Evolutionary conservation across 768 basidiomycete species (phyloP), one percentile per base, ranked within the genome.

Genomic region (Calocybe cyanea): DNA sequence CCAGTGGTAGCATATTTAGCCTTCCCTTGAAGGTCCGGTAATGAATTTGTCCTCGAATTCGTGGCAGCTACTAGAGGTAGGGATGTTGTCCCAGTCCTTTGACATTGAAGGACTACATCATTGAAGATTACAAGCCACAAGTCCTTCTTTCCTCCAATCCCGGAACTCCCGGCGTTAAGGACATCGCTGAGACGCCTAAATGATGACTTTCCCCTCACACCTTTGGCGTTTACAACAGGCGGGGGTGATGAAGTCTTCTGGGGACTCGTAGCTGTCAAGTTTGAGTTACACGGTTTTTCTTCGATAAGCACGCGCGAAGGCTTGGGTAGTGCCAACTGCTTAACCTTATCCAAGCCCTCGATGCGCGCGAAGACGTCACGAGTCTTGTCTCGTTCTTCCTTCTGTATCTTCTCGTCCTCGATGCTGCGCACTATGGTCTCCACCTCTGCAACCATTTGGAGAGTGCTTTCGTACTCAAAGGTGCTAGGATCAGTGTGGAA

Each of bases 401-500:
- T 91, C 62, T 89, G 87, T 45, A 92, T 88, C 73, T 98, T 98
- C 71, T 99, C 93, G 57, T 97, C 95, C 64, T 99, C 95, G 45
- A 99, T 97, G 50, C 88, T 90, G 36, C 95, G 78, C 38, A 99
- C 95, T 57, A 98, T 95, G 15, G 78, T 83, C 68, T 99, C 96
- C 6, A 99, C 90, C 64, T 98, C 93, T 15, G 92, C 91, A 1
- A 97, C 93, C 90, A 98, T 95, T 61, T 87, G 85, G 33, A 95
- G 71, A 10, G 94, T 96, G 59, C 86, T 87, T 64, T 99, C 96
- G 60, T 96, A 99, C 67, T 99, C 96, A 57, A 87, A 93, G 3
- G 94, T 92, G 52, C 91, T 93, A 2, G 96, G 93, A 57, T 99
- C 96, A 14, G 95, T 96, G 67, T 93, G 91, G 68, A 87, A 97